Conservation (phyloP, 2,329 filamentous ascomycete genomes). For the Teratosphaeria nubilosa region DNA sequence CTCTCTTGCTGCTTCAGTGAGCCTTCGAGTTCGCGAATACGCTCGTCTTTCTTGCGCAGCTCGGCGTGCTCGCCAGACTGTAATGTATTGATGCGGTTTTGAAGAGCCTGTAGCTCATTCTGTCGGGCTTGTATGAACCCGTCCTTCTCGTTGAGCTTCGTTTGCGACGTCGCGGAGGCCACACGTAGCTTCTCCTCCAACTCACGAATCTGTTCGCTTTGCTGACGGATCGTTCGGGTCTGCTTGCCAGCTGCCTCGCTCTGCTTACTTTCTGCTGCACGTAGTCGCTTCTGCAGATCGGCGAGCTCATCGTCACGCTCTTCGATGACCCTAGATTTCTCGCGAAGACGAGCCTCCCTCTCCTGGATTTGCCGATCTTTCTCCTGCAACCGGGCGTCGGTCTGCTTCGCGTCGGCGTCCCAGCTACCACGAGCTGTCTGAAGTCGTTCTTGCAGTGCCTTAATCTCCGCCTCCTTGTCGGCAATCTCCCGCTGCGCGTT, state of each 20-base stretch:
- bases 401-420: constrained; percentile 28
- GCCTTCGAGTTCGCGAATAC: constrained; percentile 28
- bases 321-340: constrained; percentile 63
- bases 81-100: constrained; percentile 20
- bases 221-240: constrained; percentile 49
- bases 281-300: constrained; percentile 23
- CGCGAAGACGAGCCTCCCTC: constrained; percentile 62
- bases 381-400: constrained; percentile 26
- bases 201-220: constrained; percentile 36
- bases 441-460: constrained; percentile 26
- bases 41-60: constrained; percentile 21
- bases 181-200: constrained; percentile 41
- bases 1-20: constrained; percentile 26
- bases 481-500: constrained; percentile 43
- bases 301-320: constrained; percentile 62
- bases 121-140: constrained; percentile 32
- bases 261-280: constrained; percentile 17
- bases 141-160: constrained; percentile 34
- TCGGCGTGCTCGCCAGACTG: constrained; percentile 24
- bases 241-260: constrained; percentile 20
- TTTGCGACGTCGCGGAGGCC: constrained; percentile 25
- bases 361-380: constrained; percentile 50
- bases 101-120: constrained; percentile 29
- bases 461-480: constrained; percentile 29
- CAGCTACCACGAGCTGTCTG: constrained; percentile 29